Base-by-base conservation (phyloP, 129 eudicot species). In the Ambrosia trifida region DNA sequence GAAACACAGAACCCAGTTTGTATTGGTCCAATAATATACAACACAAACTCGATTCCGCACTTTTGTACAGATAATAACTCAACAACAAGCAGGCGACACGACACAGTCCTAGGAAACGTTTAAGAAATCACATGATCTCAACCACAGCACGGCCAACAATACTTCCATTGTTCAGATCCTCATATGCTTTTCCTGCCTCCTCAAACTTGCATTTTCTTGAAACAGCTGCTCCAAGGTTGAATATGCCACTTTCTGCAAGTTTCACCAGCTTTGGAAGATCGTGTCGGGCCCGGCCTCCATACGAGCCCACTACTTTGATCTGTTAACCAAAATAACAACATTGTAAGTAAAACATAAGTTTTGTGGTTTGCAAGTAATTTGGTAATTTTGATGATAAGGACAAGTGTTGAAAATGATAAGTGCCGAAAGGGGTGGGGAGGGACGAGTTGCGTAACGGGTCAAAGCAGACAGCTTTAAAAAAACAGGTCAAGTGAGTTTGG, bases 211-310 rank as follows among this genome's bases (percentile, higher is more conserved):
- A 88, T 72, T 82, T 86, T 67, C 88, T 88, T 71, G 99, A 90
- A 68, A 95, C 99, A 40, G 99, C 95, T 58, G 89, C 91, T 12
- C 61, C 79, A 19, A 95, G 91, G 62, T 88, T 84, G 47, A 95
- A 95, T 16, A 82, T 88, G 33, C 99, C 99, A 11, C 85, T 82
- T 70, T 95, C 96, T 18, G 99, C 99, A 50, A 95, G 81, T 76
- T 84, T 90, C 51, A 95, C 84, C 64, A 95, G 58, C 82, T 95
- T 95, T 17, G 99, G 99, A 59, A 95, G 90, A 83, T 95, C 99
- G 30, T 95, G 96, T 63, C 99, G 81, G 11, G 99, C 97, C 79
- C 99, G 80, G 10, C 91, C 99, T 50, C 99, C 99, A 72, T 95
- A 95, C 3, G 99, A 95, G 16, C 99, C 99, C 47, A 95, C 73